Percentiles rank a stretch among this genome's conserved stretches.
Evolutionary conservation across 202 grass and related monocot genomes (phyloP).

Genomic region (Hordeum pubiflorum): DNA sequence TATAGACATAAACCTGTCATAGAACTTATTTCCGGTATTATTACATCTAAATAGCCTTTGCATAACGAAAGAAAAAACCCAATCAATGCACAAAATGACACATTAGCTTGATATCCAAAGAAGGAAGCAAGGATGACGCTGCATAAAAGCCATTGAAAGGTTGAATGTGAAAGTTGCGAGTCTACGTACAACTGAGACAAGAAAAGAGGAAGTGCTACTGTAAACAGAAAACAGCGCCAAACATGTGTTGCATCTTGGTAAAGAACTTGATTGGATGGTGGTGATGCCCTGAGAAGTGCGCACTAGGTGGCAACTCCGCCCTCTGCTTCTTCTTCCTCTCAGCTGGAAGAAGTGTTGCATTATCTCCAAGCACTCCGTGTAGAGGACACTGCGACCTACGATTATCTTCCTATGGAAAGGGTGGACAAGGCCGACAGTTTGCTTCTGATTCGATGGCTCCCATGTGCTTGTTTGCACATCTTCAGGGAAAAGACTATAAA

Average conservation of each 20-base stretch:
- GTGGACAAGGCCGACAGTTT: slow-evolving; percentile 45
- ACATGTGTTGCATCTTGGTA: slow-evolving; percentile 61
- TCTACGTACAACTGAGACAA: background rate
- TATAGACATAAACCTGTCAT: background rate
- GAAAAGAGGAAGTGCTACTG: slow-evolving; percentile 15
- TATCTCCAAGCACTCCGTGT: slow-evolving; percentile 56
- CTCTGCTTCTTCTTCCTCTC: slow-evolving; percentile 63
- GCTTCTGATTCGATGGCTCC: slow-evolving; percentile 28
- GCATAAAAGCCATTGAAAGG: background rate
- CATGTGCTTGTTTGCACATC: slow-evolving; percentile 49
- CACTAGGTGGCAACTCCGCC: slow-evolving; percentile 32
- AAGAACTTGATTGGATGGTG: slow-evolving; percentile 74
- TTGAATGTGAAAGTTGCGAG: background rate
- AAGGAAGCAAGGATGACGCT: background rate
- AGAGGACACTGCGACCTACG: slow-evolving; percentile 55
- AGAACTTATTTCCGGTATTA: background rate
- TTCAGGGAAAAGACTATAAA: slow-evolving; percentile 70
- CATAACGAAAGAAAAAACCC: background rate
- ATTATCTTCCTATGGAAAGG: slow-evolving; percentile 82
- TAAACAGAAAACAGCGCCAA: slow-evolving; percentile 63
- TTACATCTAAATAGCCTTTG: background rate
- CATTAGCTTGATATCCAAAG: background rate
- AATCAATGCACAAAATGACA: background rate
- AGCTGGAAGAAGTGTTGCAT: slow-evolving; percentile 85
- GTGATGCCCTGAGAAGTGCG: slow-evolving; percentile 24